Evolutionary conservation across 352 stramenopile species (phyloP), one percentile per base, ranked within the genome.

Genomic region (Phytophthora multivora): DNA sequence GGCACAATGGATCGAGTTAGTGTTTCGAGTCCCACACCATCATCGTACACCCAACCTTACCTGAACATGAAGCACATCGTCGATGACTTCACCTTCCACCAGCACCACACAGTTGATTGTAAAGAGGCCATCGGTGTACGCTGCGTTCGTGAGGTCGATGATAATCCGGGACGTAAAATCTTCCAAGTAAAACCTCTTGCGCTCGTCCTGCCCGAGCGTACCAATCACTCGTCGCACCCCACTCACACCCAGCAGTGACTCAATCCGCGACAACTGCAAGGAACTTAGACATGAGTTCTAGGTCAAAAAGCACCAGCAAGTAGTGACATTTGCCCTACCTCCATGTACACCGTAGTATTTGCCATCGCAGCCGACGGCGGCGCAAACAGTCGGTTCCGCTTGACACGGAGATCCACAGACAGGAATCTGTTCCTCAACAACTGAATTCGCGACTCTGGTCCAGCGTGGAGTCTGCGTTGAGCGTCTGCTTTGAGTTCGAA

Each of bases 41-140:
- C 38, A 51, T 28, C 11, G 0, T 36, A 41, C 8, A 53, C 11
- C 7, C 13, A 16, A 15, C 56, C 71, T 35, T 80, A 93, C 87
- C 64, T 98, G 78, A 19, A 97, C 81, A 58, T 96, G 83, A 33
- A 98, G 75, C 6, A 97, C 75, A 49, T 96, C 95, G 68, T 98
- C 89, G 54, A 96, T 82, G n/a, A 98, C 83, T 76, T 97, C 84
- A 36, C 95, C 95, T 71, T 98, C 89, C 4, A 98, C 91, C 9
- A 98, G 62, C 6, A 98, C 87, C 9, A 98, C 81, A 51, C 86
- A 97, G 66, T 97, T 97, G 63, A 98, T 78, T 5, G 91, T 97
- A 53, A 98, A 96, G 16, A 98, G 63, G 2, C 90, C 90, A 35
- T 93, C 82, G 11, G 89, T 95, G 59, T 89, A 95, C 9, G 88